Evolutionary conservation across 2,329 filamentous ascomycete species (phyloP).

Genomic region (Aspergillus novofumigatus): DNA sequence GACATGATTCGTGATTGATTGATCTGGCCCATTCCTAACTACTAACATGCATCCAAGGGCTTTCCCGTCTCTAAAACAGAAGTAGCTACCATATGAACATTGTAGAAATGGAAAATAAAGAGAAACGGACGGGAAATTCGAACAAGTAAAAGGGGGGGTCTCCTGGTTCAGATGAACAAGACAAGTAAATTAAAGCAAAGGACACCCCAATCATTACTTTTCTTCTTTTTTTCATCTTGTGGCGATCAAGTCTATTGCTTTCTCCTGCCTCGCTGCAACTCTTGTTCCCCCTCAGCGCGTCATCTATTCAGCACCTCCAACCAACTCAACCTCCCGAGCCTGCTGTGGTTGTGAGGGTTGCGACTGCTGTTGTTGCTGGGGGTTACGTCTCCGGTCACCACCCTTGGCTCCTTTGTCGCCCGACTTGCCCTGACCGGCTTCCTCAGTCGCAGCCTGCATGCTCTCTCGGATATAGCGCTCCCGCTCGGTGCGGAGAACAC

Average conservation of each 20-base stretch:
- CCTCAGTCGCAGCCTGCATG: slow-evolving; percentile 49
- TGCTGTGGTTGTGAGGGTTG: slow-evolving; percentile 16
- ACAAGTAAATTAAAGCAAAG: slow-evolving; percentile 5
- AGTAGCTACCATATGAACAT: slow-evolving; percentile 12
- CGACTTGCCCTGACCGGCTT: slow-evolving; percentile 19
- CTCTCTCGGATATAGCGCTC: slow-evolving; percentile 68
- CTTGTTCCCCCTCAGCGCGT: background rate
- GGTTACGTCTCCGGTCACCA: slow-evolving; percentile 32
- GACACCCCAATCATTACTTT: slow-evolving; percentile 5
- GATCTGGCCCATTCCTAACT: slow-evolving; percentile 10
- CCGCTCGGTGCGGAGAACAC: slow-evolving; percentile 76
- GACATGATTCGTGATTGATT: slow-evolving; percentile 21
- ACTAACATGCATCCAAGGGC: slow-evolving; percentile 7
- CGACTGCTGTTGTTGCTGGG: slow-evolving; percentile 22
- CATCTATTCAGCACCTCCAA: slow-evolving; percentile 28
- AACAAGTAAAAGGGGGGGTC: slow-evolving; percentile 11
- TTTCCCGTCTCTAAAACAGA: slow-evolving; percentile 12
- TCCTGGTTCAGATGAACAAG: background rate
- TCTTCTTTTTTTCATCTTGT: background rate
- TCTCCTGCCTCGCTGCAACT: too few relatives aligned
- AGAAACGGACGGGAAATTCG: slow-evolving; percentile 5
- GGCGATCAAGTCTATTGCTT: background rate
- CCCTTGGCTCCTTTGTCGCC: slow-evolving; percentile 27
- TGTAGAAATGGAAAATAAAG: background rate
- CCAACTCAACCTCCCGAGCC: slow-evolving; percentile 35